phyloP scores from a whole-genome alignment of 768 basidiomycete genomes.

The Neoboletus brunneissimus region DNA sequence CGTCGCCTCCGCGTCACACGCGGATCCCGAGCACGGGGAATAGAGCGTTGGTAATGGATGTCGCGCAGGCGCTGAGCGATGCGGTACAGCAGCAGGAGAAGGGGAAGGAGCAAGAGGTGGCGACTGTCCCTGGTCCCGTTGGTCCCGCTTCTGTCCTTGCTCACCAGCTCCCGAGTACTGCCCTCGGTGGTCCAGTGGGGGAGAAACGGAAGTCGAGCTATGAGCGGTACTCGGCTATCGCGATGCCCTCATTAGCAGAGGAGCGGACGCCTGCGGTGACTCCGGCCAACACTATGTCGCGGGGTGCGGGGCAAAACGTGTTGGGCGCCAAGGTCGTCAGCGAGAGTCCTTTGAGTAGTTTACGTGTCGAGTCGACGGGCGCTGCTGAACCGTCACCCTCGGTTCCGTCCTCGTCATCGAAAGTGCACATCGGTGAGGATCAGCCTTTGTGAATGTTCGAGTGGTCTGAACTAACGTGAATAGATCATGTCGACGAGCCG shows the following conservation, averaged over 20 bases:
- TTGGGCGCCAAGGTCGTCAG: conserved; percentile 4
- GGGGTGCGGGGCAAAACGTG: conserved; percentile 15
- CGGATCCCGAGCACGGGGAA: conserved; percentile 69
- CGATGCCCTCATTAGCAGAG: conserved; percentile 65
- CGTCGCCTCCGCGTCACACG: conserved; percentile 42
- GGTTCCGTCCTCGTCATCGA: conserved; percentile 1
- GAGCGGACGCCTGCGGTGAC: conserved; percentile 58
- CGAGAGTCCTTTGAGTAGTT: conserved; percentile 12
- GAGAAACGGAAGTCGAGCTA: conserved; percentile 68
- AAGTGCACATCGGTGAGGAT: conserved; percentile 36
- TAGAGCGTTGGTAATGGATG: conserved; percentile 74
- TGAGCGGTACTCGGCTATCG: conserved; percentile 61
- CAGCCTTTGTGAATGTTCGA: background rate
- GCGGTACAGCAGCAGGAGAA: conserved; percentile 20
- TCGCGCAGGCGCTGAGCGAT: conserved; percentile 59
- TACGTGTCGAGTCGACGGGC: conserved; percentile 2
- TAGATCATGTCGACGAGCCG: conserved; percentile 42
- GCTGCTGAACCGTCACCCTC: background rate
- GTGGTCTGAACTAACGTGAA: background rate
- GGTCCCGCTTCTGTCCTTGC: background rate
- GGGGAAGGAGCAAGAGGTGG: background rate
- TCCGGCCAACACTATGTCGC: conserved; percentile 53
- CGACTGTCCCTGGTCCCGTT: background rate
- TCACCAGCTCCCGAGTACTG: conserved; percentile 14
- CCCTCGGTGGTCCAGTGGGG: conserved; percentile 22